Evolutionary conservation across 2,329 filamentous ascomycete genomes (phyloP).

Genomic region (Leptographium lundbergii): DNA sequence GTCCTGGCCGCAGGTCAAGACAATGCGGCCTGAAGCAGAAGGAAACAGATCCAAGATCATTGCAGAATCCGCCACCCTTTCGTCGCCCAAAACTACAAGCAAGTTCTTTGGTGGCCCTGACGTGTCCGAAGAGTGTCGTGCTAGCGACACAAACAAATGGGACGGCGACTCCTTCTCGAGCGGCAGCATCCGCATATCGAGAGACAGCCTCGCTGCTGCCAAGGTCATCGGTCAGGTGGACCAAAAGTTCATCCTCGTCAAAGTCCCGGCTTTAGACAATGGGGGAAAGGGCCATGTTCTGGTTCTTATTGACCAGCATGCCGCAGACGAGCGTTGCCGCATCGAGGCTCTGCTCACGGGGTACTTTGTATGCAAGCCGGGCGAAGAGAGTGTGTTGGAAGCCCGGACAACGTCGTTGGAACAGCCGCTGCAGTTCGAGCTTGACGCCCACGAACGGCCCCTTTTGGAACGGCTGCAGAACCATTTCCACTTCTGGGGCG

Average conservation of each 20-base stretch:
- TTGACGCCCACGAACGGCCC: constrained; percentile 45
- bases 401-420: constrained; percentile 23
- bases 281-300: constrained; percentile 27
- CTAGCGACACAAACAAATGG: no score
- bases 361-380: constrained; percentile 28
- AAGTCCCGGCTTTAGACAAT: constrained; percentile 13
- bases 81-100: neutral
- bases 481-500: constrained; percentile 63
- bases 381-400: constrained; percentile 13
- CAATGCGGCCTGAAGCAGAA: neutral
- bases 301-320: constrained; percentile 83
- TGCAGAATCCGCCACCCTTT: no score
- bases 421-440: constrained; percentile 50
- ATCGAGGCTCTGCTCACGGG: constrained; percentile 57
- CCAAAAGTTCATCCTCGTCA: constrained; percentile 72
- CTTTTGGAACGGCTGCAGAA: constrained; percentile 40
- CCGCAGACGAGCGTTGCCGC: constrained; percentile 77
- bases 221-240: constrained; percentile 74
- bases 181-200: constrained; percentile 38
- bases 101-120: neutral
- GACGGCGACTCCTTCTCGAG: neutral
- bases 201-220: constrained; percentile 43
- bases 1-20: constrained; percentile 4
- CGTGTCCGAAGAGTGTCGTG: no score
- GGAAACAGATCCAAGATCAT: neutral